A percentile compares a stretch with the other conserved stretches of the same genome.
Conservation (phyloP, 2,329 filamentous ascomycete genomes). For the Fusarium burgessii region DNA sequence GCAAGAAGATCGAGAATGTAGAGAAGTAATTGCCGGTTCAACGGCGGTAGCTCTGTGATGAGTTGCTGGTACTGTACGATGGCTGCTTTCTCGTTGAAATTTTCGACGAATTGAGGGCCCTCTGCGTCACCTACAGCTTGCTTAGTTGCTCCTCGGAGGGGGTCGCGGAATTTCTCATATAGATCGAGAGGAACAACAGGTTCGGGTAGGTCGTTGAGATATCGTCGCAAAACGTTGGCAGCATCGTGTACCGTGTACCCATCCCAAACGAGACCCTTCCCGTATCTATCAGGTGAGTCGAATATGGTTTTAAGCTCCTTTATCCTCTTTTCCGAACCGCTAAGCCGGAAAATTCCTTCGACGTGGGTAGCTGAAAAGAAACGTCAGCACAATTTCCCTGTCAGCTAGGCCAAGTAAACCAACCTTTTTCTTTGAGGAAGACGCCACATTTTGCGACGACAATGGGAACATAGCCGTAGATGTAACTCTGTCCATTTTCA, state of each 20-base stretch:
- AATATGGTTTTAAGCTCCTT: conserved; percentile 94
- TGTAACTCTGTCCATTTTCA: conserved; percentile 92
- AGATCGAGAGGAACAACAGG: conserved; percentile 95
- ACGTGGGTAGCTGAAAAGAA: conserved; percentile 81
- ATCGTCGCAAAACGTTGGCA: conserved; percentile 93
- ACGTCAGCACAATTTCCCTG: conserved; percentile 33
- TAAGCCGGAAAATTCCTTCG: conserved; percentile 96
- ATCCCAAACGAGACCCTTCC: conserved; percentile 96
- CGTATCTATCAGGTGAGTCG: conserved; percentile 94
- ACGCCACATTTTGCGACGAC: conserved; percentile 98
- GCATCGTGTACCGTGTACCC: conserved; percentile 99
- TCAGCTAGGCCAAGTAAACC: conserved; percentile 45
- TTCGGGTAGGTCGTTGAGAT: conserved; percentile 95
- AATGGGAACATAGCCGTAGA: conserved; percentile 98
- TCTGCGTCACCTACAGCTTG: conserved; percentile 79
- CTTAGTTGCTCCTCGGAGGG: conserved; percentile 77
- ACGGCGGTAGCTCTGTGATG: conserved; percentile 90
- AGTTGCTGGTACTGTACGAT: conserved; percentile 88
- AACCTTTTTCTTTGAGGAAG: conserved; percentile 97
- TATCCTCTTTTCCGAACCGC: conserved; percentile 96
- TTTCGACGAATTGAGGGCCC: conserved; percentile 76
- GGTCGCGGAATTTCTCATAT: conserved; percentile 91
- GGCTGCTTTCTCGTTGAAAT: conserved; percentile 71
- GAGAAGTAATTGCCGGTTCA: conserved; percentile 92
- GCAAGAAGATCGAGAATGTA: conserved; percentile 97